Evolutionary conservation across 345 rosid genomes (phyloP).

Genomic region (Laguncularia racemosa): DNA sequence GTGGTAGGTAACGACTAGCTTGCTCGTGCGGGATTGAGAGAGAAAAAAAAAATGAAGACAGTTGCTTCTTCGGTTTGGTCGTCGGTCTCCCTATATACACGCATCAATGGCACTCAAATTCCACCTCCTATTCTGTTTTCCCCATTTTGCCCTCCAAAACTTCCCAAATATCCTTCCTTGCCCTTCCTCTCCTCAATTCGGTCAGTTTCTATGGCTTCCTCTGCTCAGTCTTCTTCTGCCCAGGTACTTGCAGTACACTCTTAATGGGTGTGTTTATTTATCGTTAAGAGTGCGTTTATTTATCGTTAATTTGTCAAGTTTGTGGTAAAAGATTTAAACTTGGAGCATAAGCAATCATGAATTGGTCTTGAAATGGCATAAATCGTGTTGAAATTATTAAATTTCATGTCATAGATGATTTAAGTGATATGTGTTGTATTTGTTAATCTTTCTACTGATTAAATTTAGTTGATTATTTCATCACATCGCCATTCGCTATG

Average conservation of each 20-base stretch:
- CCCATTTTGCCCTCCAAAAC: slow-evolving; percentile 16
- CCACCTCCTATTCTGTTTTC: slow-evolving; percentile 17
- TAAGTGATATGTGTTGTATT: too few relatives aligned
- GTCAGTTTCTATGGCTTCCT: slow-evolving; percentile 56
- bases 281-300: not conserved
- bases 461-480: too few relatives aligned
- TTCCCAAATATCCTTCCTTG: slow-evolving; percentile 9
- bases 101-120: slow-evolving; percentile 17
- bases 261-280: not conserved
- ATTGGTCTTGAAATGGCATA: too few relatives aligned
- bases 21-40: rapidly evolving
- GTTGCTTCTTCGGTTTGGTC: slow-evolving; percentile 11
- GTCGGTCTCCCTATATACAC: slow-evolving; percentile 13
- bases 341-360: too few relatives aligned
- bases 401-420: too few relatives aligned
- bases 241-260: not conserved
- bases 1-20: not conserved
- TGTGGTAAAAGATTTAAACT: slow-evolving; percentile 5
- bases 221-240: slow-evolving; percentile 54
- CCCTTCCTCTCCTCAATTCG: slow-evolving; percentile 12
- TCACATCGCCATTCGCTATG: too few relatives aligned
- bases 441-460: too few relatives aligned
- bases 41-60: slow-evolving; percentile 21
- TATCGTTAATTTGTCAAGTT: not conserved
- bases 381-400: too few relatives aligned